phyloP scores from a whole-genome alignment of 495 filamentous ascomycete species.

The Parathielavia hyrcaniae region DNA sequence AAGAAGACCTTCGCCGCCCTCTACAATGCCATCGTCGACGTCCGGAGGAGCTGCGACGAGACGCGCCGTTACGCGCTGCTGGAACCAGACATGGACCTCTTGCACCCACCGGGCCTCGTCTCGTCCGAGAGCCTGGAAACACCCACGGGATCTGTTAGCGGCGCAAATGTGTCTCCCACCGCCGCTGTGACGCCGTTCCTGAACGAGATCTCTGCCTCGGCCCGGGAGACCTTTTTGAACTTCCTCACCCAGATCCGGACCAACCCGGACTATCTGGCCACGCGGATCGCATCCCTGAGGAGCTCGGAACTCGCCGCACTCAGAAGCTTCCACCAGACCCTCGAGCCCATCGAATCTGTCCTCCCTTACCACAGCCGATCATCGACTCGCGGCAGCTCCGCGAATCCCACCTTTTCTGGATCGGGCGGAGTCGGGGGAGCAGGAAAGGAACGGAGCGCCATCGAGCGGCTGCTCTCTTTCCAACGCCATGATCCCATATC shows the following conservation, averaged over 20 bases:
- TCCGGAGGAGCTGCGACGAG: conserved; percentile 75
- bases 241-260: conserved; percentile 79
- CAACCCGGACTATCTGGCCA: conserved; percentile 79
- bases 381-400: conserved; percentile 21
- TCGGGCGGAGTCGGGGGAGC: conserved; percentile 17
- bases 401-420: conserved; percentile 16
- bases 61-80: conserved; percentile 60
- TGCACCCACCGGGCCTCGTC: conserved; percentile 39
- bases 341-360: conserved; percentile 75
- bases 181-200: conserved; percentile 63
- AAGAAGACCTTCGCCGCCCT: conserved; percentile 80
- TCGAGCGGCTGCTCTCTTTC: conserved; percentile 70
- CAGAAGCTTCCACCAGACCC: conserved; percentile 64
- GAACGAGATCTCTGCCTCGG: conserved; percentile 67
- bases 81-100: conserved; percentile 59
- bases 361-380: conserved; percentile 64
- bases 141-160: conserved; percentile 34
- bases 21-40: conserved; percentile 83
- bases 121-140: conserved; percentile 45
- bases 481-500: conserved; percentile 84
- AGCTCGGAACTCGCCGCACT: conserved; percentile 67
- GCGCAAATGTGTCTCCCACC: conserved; percentile 35
- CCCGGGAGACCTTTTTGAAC: conserved; percentile 65
- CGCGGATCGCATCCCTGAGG: conserved; percentile 65
- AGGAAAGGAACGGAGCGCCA: conserved; percentile 44